These are phyloP conservation scores for Lathyrus tuberosus DNA, from an alignment of 306 rosid species.

Conservation along the genomic window DNA sequence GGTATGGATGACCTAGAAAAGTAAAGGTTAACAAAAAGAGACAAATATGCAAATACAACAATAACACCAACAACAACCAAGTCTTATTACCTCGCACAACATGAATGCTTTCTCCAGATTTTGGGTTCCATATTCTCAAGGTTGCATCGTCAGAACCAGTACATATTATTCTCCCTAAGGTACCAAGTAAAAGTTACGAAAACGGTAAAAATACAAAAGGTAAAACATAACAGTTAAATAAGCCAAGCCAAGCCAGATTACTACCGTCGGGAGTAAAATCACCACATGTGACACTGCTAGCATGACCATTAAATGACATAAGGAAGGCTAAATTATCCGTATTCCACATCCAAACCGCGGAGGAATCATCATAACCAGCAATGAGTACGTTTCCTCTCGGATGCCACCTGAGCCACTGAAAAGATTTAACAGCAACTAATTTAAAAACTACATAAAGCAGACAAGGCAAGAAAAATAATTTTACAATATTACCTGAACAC, in stretches of 20 bases:
- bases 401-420: slow-evolving; percentile 96
- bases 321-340: slow-evolving; percentile 59
- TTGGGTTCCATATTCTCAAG: slow-evolving; percentile 92
- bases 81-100: slow-evolving; percentile 73
- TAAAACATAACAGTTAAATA: slow-evolving; percentile 15
- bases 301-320: slow-evolving; percentile 77
- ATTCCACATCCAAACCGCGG: slow-evolving; percentile 92
- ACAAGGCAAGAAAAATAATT: slow-evolving; percentile 3
- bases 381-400: slow-evolving; percentile 80
- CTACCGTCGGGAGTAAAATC: slow-evolving; percentile 97
- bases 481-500: slow-evolving; percentile 58
- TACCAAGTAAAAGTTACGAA: slow-evolving; percentile 42
- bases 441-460: slow-evolving; percentile 17
- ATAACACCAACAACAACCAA: slow-evolving; percentile 11
- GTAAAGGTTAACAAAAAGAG: slow-evolving; percentile 20
- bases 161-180: slow-evolving; percentile 77
- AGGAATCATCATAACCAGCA: slow-evolving; percentile 88
- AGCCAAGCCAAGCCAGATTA: slow-evolving; percentile 35
- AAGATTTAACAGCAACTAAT: slow-evolving; percentile 40
- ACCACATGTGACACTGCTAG: slow-evolving; percentile 79
- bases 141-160: slow-evolving; percentile 93
- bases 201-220: background rate
- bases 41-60: slow-evolving; percentile 22
- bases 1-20: slow-evolving; percentile 81
- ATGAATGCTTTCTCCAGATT: slow-evolving; percentile 73